Conservation (phyloP, 2,329 filamentous ascomycete species). For the Penicillium janthinellum region DNA sequence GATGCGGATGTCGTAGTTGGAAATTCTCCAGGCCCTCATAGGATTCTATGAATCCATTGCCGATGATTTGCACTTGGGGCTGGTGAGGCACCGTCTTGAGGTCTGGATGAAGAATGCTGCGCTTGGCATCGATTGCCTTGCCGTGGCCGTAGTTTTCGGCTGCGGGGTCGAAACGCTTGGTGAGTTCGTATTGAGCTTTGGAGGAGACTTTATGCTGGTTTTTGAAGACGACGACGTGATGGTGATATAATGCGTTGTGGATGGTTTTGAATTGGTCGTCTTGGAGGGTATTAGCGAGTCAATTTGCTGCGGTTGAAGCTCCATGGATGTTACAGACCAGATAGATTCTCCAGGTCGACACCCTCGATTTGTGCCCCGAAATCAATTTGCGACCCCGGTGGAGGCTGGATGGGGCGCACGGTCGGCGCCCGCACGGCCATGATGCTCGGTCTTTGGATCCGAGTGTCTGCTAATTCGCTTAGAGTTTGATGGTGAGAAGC, state of each 20-base stretch:
- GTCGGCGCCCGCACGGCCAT: slow-evolving; percentile 20
- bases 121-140: slow-evolving; percentile 69
- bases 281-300: slow-evolving; percentile 35
- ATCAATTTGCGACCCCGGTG: slow-evolving; percentile 47
- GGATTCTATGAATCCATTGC: slow-evolving; percentile 68
- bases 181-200: slow-evolving; percentile 72
- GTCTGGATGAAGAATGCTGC: slow-evolving; percentile 71
- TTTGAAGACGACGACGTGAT: slow-evolving; percentile 73
- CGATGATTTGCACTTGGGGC: slow-evolving; percentile 78
- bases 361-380: slow-evolving; percentile 64
- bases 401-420: slow-evolving; percentile 28
- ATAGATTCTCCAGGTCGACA: slow-evolving; percentile 65
- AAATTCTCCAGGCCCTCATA: slow-evolving; percentile 73
- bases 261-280: slow-evolving; percentile 67
- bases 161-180: slow-evolving; percentile 70
- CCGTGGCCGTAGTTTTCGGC: slow-evolving; percentile 72
- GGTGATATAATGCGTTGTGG: slow-evolving; percentile 64
- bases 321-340: slow-evolving; percentile 50
- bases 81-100: slow-evolving; percentile 79
- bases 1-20: slow-evolving; percentile 72
- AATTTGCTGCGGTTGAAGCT: background rate
- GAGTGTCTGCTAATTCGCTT: background rate
- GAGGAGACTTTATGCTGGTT: slow-evolving; percentile 65
- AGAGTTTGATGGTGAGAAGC: slow-evolving; percentile 1
- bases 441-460: background rate